Percentiles rank a stretch among this genome's conserved stretches.
Evolutionary conservation across 2,329 filamentous ascomycete genomes (phyloP).

Genomic region (Penicillium sp.): DNA sequence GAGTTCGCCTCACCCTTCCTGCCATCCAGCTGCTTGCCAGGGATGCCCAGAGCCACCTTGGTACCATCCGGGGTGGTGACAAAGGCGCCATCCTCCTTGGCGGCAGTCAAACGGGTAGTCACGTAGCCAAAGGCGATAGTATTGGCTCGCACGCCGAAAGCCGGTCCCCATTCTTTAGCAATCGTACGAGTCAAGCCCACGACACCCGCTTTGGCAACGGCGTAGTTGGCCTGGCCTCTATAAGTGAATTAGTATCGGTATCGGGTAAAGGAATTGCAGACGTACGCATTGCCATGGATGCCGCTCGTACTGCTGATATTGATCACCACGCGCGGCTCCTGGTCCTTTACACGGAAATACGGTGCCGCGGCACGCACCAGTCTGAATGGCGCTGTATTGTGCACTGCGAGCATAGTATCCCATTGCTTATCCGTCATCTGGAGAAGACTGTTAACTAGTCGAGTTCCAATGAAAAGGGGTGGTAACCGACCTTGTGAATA

Average conservation of each 20-base stretch:
- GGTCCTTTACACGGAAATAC: constrained; percentile 83
- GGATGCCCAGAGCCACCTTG: constrained; percentile 71
- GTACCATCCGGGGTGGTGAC: constrained; percentile 70
- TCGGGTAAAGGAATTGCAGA: neutral
- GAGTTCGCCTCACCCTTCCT: constrained; percentile 31
- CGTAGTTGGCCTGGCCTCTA: constrained; percentile 79
- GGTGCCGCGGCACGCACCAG: constrained; percentile 74
- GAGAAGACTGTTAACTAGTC: neutral
- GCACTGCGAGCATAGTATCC: constrained; percentile 79
- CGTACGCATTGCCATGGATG: constrained; percentile 70
- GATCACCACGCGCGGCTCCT: constrained; percentile 71
- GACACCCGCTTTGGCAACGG: constrained; percentile 77
- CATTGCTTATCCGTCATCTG: constrained; percentile 83
- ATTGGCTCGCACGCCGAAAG: constrained; percentile 76
- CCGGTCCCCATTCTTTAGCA: constrained; percentile 85
- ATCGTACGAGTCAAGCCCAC: constrained; percentile 81
- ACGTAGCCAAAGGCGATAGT: constrained; percentile 82
- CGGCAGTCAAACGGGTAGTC: constrained; percentile 70
- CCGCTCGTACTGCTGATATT: constrained; percentile 81
- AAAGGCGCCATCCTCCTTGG: constrained; percentile 79
- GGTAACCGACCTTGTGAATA: constrained; percentile 64
- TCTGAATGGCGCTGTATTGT: constrained; percentile 81
- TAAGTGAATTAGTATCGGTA: neutral
- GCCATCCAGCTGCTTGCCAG: constrained; percentile 50
- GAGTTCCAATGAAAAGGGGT: neutral